These are phyloP conservation scores for Tulasnella sp. DNA, from an alignment of 768 basidiomycete species.

Conservation along the genomic window DNA sequence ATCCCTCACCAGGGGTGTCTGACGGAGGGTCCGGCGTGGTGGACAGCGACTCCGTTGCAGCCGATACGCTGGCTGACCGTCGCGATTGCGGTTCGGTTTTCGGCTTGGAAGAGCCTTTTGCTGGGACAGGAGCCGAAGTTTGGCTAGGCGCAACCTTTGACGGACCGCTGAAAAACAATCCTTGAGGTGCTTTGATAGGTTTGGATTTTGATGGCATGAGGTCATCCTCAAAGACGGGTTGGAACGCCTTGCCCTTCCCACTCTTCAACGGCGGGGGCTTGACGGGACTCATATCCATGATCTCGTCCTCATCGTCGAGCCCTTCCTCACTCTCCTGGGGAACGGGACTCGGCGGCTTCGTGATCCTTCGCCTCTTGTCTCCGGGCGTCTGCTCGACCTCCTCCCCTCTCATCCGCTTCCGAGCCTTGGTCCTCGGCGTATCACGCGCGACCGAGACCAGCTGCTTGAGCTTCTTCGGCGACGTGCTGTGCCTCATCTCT, in stretches of 20 bases:
- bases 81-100: background rate
- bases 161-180: background rate
- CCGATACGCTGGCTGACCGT: conserved; percentile 1
- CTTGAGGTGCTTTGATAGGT: background rate
- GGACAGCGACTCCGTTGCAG: background rate
- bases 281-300: too few relatives aligned
- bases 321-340: too few relatives aligned
- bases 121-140: background rate
- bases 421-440: too few relatives aligned
- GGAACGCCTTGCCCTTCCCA: conserved; percentile 29
- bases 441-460: too few relatives aligned
- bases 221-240: conserved; percentile 27
- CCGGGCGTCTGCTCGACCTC: too few relatives aligned
- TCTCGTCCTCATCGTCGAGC: too few relatives aligned
- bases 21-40: background rate
- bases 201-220: background rate
- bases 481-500: conserved; percentile 17
- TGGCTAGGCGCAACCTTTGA: background rate
- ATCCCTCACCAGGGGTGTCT: background rate
- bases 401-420: too few relatives aligned
- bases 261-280: too few relatives aligned
- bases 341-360: too few relatives aligned
- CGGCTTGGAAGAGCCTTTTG: background rate
- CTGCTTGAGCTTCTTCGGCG: conserved; percentile 24
- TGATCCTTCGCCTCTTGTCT: too few relatives aligned